A percentile compares a stretch with the other conserved stretches of the same genome.
phyloP scores from a whole-genome alignment of 768 basidiomycete genomes.

The Trametes elegans region DNA sequence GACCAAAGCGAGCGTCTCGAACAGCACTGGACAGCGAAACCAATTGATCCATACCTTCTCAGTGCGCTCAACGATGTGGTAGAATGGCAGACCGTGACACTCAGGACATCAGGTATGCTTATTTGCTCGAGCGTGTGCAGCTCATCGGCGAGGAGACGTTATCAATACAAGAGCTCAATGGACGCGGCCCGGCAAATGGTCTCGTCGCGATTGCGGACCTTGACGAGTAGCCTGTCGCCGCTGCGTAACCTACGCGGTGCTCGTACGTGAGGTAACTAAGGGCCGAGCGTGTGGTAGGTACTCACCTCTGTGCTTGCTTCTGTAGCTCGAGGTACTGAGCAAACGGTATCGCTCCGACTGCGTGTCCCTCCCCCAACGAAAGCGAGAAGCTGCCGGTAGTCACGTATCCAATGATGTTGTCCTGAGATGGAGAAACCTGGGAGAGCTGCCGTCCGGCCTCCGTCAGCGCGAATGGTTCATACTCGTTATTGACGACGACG shows the following conservation, averaged over 20 bases:
- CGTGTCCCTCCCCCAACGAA: conserved; percentile 72
- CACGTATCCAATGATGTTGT: conserved; percentile 71
- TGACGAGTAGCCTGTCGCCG: conserved; percentile 44
- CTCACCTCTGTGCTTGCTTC: conserved; percentile 46
- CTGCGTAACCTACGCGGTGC: conserved; percentile 9
- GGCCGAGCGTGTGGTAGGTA: background rate
- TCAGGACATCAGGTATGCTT: too few relatives aligned
- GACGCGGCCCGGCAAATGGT: conserved; percentile 52
- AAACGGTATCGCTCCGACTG: conserved; percentile 71
- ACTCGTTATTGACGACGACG: background rate
- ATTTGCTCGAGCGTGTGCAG: too few relatives aligned
- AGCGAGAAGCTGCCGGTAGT: conserved; percentile 86
- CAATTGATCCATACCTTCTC: too few relatives aligned
- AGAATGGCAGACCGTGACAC: too few relatives aligned
- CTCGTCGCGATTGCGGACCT: conserved; percentile 61
- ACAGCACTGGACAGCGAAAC: too few relatives aligned
- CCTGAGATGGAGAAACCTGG: conserved; percentile 39
- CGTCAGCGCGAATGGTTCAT: background rate
- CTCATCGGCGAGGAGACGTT: too few relatives aligned
- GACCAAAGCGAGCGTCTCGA: too few relatives aligned
- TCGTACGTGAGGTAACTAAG: background rate
- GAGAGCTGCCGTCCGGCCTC: conserved; percentile 38
- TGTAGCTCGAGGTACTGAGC: conserved; percentile 47
- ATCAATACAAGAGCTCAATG: conserved; percentile 36
- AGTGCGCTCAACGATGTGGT: too few relatives aligned